Percentiles rank a stretch among this genome's conserved stretches.
Conservation (phyloP, 192 early-diverging fungal genomes). For the Bifiguratus adelaidae region DNA sequence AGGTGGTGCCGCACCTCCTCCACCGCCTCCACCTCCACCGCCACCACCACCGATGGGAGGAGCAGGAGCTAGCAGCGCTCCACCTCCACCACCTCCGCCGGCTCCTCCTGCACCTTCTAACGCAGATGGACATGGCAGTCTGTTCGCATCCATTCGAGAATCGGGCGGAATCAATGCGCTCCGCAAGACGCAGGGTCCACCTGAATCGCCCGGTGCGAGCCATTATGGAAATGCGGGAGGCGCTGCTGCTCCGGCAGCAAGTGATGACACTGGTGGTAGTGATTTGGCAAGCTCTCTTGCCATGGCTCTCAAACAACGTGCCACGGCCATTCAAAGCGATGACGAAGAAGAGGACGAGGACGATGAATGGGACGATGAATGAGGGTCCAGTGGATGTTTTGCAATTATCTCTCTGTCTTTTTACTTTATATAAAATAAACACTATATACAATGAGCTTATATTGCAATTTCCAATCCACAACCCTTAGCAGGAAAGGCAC, state of each 20-base stretch:
- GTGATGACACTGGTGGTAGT: background rate
- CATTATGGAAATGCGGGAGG: background rate
- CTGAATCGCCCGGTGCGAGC: conserved; percentile 4
- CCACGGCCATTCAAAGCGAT: conserved; percentile 20
- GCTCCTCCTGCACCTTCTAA: conserved; percentile 4
- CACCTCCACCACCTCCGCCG: background rate
- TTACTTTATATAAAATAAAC: no score
- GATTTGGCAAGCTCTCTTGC: conserved; percentile 16
- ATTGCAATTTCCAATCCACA: no score
- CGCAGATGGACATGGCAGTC: conserved; percentile 12
- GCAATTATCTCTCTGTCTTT: no score
- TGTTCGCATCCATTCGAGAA: conserved; percentile 35
- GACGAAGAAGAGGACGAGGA: conserved; percentile 21
- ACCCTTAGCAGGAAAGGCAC: no score
- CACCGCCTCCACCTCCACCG: conserved; percentile 7
- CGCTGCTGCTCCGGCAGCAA: background rate
- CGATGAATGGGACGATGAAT: conserved; percentile 28
- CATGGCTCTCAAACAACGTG: conserved; percentile 12
- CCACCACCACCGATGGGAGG: conserved; percentile 1
- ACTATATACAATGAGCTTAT: no score
- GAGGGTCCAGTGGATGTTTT: no score
- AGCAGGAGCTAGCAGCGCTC: background rate
- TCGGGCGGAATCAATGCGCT: conserved; percentile 29
- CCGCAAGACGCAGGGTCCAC: conserved; percentile 17
- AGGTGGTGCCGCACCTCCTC: conserved; percentile 3